phyloP scores from a whole-genome alignment of 1,284 basidiomycete species.

The Cryptococcus neoformans region DNA sequence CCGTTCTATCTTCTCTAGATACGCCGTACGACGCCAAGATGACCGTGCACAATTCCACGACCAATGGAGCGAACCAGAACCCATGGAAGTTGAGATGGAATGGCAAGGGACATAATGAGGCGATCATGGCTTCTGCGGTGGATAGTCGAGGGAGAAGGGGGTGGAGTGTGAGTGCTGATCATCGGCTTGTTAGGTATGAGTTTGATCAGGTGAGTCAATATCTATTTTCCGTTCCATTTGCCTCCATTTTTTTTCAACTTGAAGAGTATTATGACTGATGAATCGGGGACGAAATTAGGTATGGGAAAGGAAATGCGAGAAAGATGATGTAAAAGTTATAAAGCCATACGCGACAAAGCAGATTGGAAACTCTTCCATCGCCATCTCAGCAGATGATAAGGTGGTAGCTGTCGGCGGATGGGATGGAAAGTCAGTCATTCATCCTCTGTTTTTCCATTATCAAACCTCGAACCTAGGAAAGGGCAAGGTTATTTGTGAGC shows the following conservation, averaged over 20 bases:
- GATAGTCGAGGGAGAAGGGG: conserved; percentile 61
- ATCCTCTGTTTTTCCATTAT: neutral
- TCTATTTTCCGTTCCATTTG: neutral
- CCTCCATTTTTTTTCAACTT: neutral
- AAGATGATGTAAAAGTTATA: conserved; percentile 9
- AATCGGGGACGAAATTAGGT: conserved; percentile 3
- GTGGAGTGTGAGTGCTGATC: conserved; percentile 78
- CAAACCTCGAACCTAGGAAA: neutral
- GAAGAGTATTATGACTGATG: neutral
- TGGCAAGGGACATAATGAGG: conserved; percentile 68
- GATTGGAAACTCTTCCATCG: conserved; percentile 69
- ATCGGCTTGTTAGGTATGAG: conserved; percentile 66
- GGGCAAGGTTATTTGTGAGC: neutral
- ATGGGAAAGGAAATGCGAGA: neutral
- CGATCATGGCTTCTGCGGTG: conserved; percentile 81
- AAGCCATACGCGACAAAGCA: conserved; percentile 58
- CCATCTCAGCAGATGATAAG: conserved; percentile 68
- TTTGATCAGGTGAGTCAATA: conserved; percentile 14
- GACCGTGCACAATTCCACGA: neutral
- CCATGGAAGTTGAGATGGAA: conserved; percentile 68
- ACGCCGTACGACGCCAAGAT: conserved; percentile 22
- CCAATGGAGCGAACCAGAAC: neutral
- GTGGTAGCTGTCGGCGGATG: conserved; percentile 81
- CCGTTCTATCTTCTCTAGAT: conserved; percentile 23
- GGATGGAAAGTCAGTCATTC: conserved; percentile 69